Base-by-base conservation (phyloP, 2,329 filamentous ascomycete genomes). In the Phialophora verrucosa region DNA sequence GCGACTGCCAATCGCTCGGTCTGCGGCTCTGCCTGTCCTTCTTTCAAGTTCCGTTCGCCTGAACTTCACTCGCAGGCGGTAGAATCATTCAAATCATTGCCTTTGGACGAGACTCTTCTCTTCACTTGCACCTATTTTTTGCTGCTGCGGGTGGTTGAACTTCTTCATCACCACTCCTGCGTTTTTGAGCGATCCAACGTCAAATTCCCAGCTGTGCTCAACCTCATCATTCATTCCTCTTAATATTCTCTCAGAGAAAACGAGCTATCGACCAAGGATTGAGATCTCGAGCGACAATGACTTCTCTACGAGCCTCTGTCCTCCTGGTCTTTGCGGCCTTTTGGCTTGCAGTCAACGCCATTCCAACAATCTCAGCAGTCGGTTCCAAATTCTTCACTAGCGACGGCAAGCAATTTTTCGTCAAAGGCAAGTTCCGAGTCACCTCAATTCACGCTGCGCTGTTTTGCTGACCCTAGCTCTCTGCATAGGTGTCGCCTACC, bases 351-450 rank as follows among this genome's bases (percentile, higher is more conserved):
- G 62, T 79, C 63, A 73, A 76, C 71, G 82, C 85, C 32, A 79
- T 88, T 56, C 80, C 84, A 42, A 84, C 84, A 62, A 85, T 89
- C 69, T 81, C 81, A n/a, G 79, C 80, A 50, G 86, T 89, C 62
- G 92, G 92, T 59, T 88, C 89, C 81, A 96, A 96, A 80, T 92
- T 96, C 82, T 96, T 96, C 82, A 88, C 88, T 72, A 87, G 86
- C 74, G 87, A 93, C 76, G 92, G 92, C 70, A 84, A 88, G 35
- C 92, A 96, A 76, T 96, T 91, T 83, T 95, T 88, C 78, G 85
- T 95, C 78, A 95, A 93, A 81, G 91, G 91, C 91, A 78, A 59
- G 76, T 53, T 5, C 27, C 17, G 31, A 58, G 27, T 47, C 60
- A 47, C 14, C 17, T 38, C 29, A 7, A 51, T 38, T n/a, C 50